Percentiles rank a stretch among this genome's conserved stretches.
phyloP scores from a whole-genome alignment of 1,284 basidiomycete genomes.

The Ceratobasidium sp. region DNA sequence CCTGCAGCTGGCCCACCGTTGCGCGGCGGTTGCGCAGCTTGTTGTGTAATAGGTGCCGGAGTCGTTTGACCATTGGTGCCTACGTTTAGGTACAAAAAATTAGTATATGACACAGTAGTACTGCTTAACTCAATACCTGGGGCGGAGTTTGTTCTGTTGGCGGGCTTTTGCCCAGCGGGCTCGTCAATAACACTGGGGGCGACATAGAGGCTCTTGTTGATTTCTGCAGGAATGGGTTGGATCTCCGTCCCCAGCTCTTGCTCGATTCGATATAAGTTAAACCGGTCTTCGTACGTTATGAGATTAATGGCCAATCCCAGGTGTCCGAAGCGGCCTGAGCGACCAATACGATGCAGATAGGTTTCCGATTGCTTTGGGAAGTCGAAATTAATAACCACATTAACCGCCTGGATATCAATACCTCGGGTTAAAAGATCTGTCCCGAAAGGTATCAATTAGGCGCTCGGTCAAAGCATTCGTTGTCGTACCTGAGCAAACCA shows the following conservation, averaged over 20 bases:
- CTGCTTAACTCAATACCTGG: slow-evolving; percentile 1
- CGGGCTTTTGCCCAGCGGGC: slow-evolving; percentile 38
- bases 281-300: slow-evolving; percentile 96
- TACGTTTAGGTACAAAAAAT: not conserved
- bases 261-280: slow-evolving; percentile 98
- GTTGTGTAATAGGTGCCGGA: not conserved
- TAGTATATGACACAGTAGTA: too few relatives aligned
- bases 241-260: slow-evolving; percentile 99
- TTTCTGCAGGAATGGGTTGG: slow-evolving; percentile 91
- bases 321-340: slow-evolving; percentile 97
- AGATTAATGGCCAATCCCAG: slow-evolving; percentile 97
- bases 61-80: slow-evolving; percentile 40
- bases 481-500: slow-evolving; percentile 83
- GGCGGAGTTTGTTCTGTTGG: slow-evolving; percentile 3
- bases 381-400: slow-evolving; percentile 99
- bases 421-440: slow-evolving; percentile 96
- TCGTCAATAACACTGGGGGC: slow-evolving; percentile 59
- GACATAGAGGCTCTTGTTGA: slow-evolving; percentile 95
- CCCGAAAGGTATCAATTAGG: not conserved
- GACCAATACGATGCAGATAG: slow-evolving; percentile 97
- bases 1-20: slow-evolving; percentile 33
- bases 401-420: slow-evolving; percentile 99
- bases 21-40: slow-evolving; percentile 19
- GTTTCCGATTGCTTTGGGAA: slow-evolving; percentile 99
- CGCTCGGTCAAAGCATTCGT: not conserved